A percentile compares a stretch with the other conserved stretches of the same genome.
Conservation (phyloP, 768 basidiomycete genomes). For the Tephrocybe rancida region DNA sequence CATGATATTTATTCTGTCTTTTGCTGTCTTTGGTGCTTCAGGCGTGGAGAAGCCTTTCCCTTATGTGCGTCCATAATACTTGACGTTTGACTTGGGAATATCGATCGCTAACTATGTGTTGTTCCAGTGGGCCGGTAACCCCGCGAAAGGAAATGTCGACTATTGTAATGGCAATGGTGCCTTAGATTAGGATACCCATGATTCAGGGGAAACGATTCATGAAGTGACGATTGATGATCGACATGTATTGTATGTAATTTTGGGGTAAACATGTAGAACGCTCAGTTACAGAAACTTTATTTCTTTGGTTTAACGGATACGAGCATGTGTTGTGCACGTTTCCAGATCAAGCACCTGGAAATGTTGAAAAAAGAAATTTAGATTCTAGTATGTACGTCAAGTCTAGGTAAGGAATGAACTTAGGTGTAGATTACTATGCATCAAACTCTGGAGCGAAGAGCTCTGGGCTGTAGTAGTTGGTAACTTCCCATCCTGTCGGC, state of each 20-base stretch:
- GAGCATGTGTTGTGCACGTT: too few species aligned
- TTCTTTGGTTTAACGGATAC: neutral
- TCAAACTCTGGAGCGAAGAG: slow-evolving; percentile 12
- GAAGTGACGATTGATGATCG: neutral
- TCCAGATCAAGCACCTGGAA: too few species aligned
- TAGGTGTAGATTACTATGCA: too few species aligned
- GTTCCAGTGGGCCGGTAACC: slow-evolving; percentile 56
- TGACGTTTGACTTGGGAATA: neutral
- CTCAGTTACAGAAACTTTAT: neutral
- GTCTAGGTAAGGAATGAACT: too few species aligned
- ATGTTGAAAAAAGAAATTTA: too few species aligned
- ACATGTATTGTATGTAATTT: neutral
- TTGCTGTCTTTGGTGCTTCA: slow-evolving; percentile 65
- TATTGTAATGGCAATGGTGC: slow-evolving; percentile 64
- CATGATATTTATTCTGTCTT: slow-evolving; percentile 65
- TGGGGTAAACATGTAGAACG: neutral
- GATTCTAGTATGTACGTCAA: too few species aligned
- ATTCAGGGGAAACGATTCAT: neutral
- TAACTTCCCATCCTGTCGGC: slow-evolving; percentile 17
- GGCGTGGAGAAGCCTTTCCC: slow-evolving; percentile 55
- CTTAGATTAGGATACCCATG: slow-evolving; percentile 29
- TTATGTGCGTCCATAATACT: slow-evolving; percentile 25
- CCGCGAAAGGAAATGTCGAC: slow-evolving; percentile 52
- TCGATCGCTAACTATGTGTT: neutral
- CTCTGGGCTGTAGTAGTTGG: slow-evolving; percentile 18